Conservation (phyloP, 768 basidiomycete species). For the Termitomyces sp. region DNA sequence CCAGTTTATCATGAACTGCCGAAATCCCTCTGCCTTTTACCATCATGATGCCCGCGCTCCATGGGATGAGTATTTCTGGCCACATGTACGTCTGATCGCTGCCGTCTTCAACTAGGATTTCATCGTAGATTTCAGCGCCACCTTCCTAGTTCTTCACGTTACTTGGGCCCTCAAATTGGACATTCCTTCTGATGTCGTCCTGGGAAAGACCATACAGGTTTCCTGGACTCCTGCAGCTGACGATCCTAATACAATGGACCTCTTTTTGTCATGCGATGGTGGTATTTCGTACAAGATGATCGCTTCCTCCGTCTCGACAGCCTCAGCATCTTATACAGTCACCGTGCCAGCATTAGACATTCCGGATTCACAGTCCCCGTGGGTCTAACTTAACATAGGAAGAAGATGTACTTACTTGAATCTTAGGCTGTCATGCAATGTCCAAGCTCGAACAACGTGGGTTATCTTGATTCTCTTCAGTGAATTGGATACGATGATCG, state of each 20-base stretch:
- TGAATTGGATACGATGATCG: background rate
- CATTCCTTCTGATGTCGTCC: background rate
- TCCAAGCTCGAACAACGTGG: background rate
- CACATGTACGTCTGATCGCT: background rate
- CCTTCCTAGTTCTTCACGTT: background rate
- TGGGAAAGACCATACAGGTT: background rate
- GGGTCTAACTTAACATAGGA: background rate
- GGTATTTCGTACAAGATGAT: background rate
- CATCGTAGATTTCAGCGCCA: background rate
- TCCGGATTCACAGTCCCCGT: background rate
- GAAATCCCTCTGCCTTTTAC: background rate
- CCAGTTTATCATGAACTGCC: background rate
- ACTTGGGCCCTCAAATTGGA: background rate
- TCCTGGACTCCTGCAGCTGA: background rate
- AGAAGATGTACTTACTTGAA: background rate
- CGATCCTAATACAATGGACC: background rate
- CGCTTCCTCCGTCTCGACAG: background rate
- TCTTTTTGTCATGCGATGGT: constrained; percentile 1
- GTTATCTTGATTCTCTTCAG: background rate
- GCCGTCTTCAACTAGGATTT: background rate
- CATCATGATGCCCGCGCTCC: background rate
- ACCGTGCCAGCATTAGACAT: background rate
- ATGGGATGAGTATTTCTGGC: background rate
- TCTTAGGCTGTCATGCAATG: background rate
- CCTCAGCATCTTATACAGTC: background rate